phyloP scores from a whole-genome alignment of 768 basidiomycete species.

The Tylopilus felleus region DNA sequence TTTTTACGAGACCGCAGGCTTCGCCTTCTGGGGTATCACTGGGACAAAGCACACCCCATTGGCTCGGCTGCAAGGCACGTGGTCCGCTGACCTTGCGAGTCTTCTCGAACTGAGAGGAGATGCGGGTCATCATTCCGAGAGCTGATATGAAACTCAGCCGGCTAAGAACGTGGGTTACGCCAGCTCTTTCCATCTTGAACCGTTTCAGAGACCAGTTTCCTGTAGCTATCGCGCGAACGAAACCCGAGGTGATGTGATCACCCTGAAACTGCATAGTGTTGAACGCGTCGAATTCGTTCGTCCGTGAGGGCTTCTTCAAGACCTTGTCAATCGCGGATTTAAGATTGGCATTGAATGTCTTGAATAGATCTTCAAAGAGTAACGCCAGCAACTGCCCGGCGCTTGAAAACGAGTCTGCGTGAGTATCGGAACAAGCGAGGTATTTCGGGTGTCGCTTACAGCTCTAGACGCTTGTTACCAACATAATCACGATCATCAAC shows the following conservation, averaged over 20 bases:
- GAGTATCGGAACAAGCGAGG: constrained; percentile 5
- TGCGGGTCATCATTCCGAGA: constrained; percentile 99
- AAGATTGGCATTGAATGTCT: constrained; percentile 95
- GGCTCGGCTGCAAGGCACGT: constrained; percentile 93
- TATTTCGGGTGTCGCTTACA: constrained; percentile 53
- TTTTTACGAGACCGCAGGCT: constrained; percentile 98
- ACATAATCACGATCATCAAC: constrained; percentile 99
- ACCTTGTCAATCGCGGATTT: constrained; percentile 96
- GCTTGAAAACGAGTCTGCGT: constrained; percentile 44
- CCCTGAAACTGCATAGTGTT: constrained; percentile 94
- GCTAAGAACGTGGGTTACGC: constrained; percentile 96
- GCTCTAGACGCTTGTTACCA: constrained; percentile 96
- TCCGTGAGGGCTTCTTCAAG: constrained; percentile 91
- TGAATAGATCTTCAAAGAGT: constrained; percentile 97
- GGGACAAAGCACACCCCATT: constrained; percentile 98
- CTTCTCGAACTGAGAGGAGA: constrained; percentile 98
- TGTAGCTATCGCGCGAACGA: constrained; percentile 95
- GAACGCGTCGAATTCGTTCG: constrained; percentile 91
- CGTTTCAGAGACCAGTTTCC: constrained; percentile 99
- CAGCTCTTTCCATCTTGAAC: constrained; percentile 99
- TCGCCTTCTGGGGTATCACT: constrained; percentile 99
- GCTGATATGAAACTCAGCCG: constrained; percentile 96
- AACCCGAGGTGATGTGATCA: constrained; percentile 94
- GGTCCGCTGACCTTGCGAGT: constrained; percentile 98
- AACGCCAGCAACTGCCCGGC: constrained; percentile 95